Conservation (phyloP, 371 early-diverging fungal species). For the Spraguea lophii region DNA sequence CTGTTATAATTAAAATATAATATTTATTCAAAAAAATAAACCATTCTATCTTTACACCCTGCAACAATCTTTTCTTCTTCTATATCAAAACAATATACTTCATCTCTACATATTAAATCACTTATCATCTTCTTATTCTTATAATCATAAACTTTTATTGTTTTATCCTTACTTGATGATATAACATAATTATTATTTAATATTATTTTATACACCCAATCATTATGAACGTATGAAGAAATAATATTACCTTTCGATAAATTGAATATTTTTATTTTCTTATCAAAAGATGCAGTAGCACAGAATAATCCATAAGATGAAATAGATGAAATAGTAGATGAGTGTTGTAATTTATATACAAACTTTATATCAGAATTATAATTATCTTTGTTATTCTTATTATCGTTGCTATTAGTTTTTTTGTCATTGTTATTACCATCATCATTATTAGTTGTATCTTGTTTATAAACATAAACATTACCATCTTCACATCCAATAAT, state of each 20-base stretch:
- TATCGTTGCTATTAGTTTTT: not conserved
- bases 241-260: slow-evolving; percentile 32
- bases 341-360: slow-evolving; percentile 17
- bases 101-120: slow-evolving; percentile 44
- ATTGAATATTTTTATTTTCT: slow-evolving; percentile 38
- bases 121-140: slow-evolving; percentile 35
- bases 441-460: not conserved
- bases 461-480: too few relatives aligned
- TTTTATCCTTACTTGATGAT: slow-evolving; percentile 41
- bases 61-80: slow-evolving; percentile 29
- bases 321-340: slow-evolving; percentile 34
- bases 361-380: too few relatives aligned
- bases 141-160: slow-evolving; percentile 36
- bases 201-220: slow-evolving; percentile 34
- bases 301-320: slow-evolving; percentile 25
- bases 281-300: slow-evolving; percentile 44
- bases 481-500: too few relatives aligned
- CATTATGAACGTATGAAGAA: slow-evolving; percentile 31
- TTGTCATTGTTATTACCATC: not conserved
- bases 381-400: not conserved
- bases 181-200: slow-evolving; percentile 35
- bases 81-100: slow-evolving; percentile 44
- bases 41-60: slow-evolving; percentile 38
- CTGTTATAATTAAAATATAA: too few relatives aligned
- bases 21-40: slow-evolving; percentile 36